phyloP scores from a whole-genome alignment of 2,329 filamentous ascomycete genomes.

The Penicillium sumatraense region DNA sequence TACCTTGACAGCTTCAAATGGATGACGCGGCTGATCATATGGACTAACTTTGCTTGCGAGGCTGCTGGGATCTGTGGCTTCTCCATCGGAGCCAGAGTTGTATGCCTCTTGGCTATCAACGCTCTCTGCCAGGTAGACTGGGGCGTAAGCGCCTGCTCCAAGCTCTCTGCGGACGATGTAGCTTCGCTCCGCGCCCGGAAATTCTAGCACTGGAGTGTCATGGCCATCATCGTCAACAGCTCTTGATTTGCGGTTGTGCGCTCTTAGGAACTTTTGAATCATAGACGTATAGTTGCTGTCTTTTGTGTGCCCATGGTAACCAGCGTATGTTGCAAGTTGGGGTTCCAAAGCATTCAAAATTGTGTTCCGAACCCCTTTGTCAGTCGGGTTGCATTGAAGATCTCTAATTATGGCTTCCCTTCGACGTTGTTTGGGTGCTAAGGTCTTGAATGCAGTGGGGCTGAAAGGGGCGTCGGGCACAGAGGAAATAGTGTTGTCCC shows the following conservation, averaged over 20 bases:
- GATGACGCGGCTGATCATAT: constrained; percentile 49
- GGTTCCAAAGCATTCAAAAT: constrained; percentile 78
- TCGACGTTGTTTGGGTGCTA: constrained; percentile 27
- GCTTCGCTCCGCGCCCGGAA: constrained; percentile 66
- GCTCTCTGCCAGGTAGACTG: constrained; percentile 87
- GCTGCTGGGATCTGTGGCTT: constrained; percentile 50
- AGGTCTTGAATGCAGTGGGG: constrained; percentile 43
- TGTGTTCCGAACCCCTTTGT: constrained; percentile 71
- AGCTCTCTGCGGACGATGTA: constrained; percentile 86
- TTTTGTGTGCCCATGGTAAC: constrained; percentile 75
- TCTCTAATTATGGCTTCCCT: constrained; percentile 77
- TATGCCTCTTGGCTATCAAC: constrained; percentile 59
- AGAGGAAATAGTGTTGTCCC: constrained; percentile 44
- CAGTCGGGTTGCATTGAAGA: constrained; percentile 84
- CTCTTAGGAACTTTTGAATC: constrained; percentile 81
- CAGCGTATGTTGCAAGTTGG: constrained; percentile 72
- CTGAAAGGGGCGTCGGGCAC: constrained; percentile 43
- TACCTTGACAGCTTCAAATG: constrained; percentile 89
- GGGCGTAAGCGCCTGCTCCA: constrained; percentile 91
- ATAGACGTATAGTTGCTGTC: constrained; percentile 71
- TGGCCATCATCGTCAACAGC: constrained; percentile 62
- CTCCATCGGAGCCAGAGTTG: constrained; percentile 38
- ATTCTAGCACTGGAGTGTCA: constrained; percentile 67
- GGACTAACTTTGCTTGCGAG: constrained; percentile 42
- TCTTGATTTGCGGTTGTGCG: constrained; percentile 57